Evolutionary conservation across 2,329 filamentous ascomycete species (phyloP), one percentile per base, ranked within the genome.

Genomic region (Tolypocladium amazonense): DNA sequence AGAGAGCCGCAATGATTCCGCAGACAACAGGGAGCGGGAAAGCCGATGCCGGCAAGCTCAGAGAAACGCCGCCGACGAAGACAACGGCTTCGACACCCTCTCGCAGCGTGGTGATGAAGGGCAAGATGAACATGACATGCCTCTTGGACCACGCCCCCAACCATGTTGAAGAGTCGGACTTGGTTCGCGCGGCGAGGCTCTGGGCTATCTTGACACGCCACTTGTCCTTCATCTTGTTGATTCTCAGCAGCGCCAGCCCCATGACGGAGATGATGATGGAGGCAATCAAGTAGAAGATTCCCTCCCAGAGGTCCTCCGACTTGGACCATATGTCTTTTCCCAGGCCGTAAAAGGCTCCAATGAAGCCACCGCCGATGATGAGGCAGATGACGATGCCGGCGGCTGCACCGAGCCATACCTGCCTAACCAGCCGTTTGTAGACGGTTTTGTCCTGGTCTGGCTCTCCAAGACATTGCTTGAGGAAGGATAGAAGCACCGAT

Each of bases 221-320:
- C 73, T 92, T 91, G 65, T 88, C 86, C 50, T 90, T 86, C 66
- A 90, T 78, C 72, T 91, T 91, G 64, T 82, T 85, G 59, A 92
- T 81, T 25, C 89, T 85, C 15, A 92, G 81, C n/a, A 92, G 80
- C 2, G 87, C 88, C 35, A 85, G 83, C 38, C 89, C 88, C 76
- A 92, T 85, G 59, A 89, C 63, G 18, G 87, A 53, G 20, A 53
- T 86, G 70, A 92, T 90, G 71, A 92, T 88, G 62, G 50, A 12
- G 9, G 50, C 50, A n/a, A 53, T 53, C 50, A 53, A 5, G 50
- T 53, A 53, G 50, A 53, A 53, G 12, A 53, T 53, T 18, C 50
- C 30, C 20, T 53, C 50, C 50, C 50, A 53, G 8, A 53, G 50
- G 11, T 53, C 50, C 30, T 53, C 50, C 1, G 50, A 53, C 20